These are phyloP conservation scores for Bocquillonia castaneifolia DNA, from an alignment of 441 rosid genomes.

Conservation along the genomic window DNA sequence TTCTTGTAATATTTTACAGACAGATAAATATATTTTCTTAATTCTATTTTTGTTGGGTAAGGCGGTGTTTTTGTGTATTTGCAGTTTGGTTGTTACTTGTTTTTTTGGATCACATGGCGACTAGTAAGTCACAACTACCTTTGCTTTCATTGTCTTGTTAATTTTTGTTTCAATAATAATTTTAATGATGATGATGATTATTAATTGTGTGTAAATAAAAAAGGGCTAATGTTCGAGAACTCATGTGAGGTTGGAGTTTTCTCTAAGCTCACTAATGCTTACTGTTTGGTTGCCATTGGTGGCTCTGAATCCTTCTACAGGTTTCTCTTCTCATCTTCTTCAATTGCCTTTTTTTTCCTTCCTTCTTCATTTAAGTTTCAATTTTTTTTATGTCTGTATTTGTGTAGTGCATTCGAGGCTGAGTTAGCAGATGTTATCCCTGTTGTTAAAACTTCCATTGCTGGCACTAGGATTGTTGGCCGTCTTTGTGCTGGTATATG, in stretches of 20 bases:
- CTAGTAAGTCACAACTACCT: too few relatives aligned
- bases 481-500: slow-evolving; percentile 75
- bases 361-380: background rate
- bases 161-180: too few relatives aligned
- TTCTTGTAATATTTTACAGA: too few relatives aligned
- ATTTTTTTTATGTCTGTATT: background rate
- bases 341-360: background rate
- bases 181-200: too few relatives aligned
- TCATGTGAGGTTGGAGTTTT: slow-evolving; percentile 88
- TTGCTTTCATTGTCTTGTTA: too few relatives aligned
- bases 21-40: too few relatives aligned
- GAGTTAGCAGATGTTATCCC: slow-evolving; percentile 81
- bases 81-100: too few relatives aligned
- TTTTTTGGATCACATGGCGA: too few relatives aligned
- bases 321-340: slow-evolving; percentile 27
- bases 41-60: too few relatives aligned
- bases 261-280: slow-evolving; percentile 94
- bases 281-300: slow-evolving; percentile 87
- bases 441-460: slow-evolving; percentile 79
- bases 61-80: too few relatives aligned
- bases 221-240: slow-evolving; percentile 95
- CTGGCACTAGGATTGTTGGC: slow-evolving; percentile 73
- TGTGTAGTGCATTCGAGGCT: slow-evolving; percentile 62
- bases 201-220: too few relatives aligned
- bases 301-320: slow-evolving; percentile 90